Evolutionary conservation across 805 yeast genomes (phyloP).

Genomic region (Martiniozyma abietophila): DNA sequence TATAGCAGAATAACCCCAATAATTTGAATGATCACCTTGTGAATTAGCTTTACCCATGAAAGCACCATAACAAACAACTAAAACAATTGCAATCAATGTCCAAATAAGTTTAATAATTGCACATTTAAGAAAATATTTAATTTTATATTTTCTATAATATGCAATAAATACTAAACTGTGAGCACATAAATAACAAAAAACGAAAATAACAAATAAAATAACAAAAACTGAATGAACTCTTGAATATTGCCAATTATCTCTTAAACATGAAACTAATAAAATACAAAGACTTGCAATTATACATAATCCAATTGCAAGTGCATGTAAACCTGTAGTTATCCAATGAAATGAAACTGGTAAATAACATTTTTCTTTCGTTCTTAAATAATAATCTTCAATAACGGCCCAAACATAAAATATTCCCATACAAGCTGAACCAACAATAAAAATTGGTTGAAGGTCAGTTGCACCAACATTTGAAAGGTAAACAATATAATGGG

Average conservation of each 20-base stretch:
- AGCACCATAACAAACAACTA: constrained; percentile 63
- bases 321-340: constrained; percentile 16
- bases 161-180: constrained; percentile 10
- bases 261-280: constrained; percentile 63
- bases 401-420: constrained; percentile 59
- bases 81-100: constrained; percentile 53
- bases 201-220: constrained; percentile 57
- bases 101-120: constrained; percentile 51
- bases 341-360: constrained; percentile 38
- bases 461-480: constrained; percentile 86
- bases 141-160: constrained; percentile 18
- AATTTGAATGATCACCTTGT: constrained; percentile 22
- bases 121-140: constrained; percentile 30
- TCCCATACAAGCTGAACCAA: constrained; percentile 72
- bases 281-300: constrained; percentile 54
- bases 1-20: constrained; percentile 45
- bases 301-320: constrained; percentile 17
- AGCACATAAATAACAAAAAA: constrained; percentile 40
- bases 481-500: constrained; percentile 44
- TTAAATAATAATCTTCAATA: constrained; percentile 50
- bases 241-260: constrained; percentile 44
- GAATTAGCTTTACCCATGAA: constrained; percentile 15
- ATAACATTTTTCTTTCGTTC: constrained; percentile 39
- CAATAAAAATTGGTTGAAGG: constrained; percentile 74
- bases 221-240: constrained; percentile 61